A percentile compares a stretch with the other conserved stretches of the same genome.
Conservation (phyloP, 2,329 filamentous ascomycete genomes). For the Stagonosporopsis chrysanthemi region DNA sequence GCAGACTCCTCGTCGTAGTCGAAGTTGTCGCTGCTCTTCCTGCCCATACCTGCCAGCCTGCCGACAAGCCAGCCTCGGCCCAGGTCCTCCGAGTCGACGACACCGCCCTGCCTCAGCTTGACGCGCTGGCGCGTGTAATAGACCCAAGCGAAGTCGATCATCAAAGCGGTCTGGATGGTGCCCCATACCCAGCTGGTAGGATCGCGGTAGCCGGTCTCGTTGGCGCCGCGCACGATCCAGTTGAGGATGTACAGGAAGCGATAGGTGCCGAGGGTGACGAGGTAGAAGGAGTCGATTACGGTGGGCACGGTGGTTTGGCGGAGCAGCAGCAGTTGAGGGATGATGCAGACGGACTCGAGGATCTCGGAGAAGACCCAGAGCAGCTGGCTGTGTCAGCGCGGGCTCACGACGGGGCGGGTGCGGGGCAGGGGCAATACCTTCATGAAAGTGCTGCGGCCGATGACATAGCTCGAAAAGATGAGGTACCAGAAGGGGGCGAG, state of each 20-base stretch:
- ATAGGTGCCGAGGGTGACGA: slow-evolving; percentile 85
- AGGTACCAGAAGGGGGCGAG: slow-evolving; percentile 76
- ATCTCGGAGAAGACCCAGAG: slow-evolving; percentile 90
- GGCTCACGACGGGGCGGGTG: no score
- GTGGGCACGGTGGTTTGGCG: slow-evolving; percentile 95
- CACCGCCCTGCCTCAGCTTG: slow-evolving; percentile 85
- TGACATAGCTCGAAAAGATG: slow-evolving; percentile 66
- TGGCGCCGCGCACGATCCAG: slow-evolving; percentile 78
- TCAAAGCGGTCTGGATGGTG: slow-evolving; percentile 85
- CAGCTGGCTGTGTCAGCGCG: slow-evolving; percentile 61
- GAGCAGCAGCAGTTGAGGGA: slow-evolving; percentile 89
- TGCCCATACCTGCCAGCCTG: slow-evolving; percentile 73
- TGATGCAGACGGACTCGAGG: slow-evolving; percentile 87
- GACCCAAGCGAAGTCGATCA: slow-evolving; percentile 95
- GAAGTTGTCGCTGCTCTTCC: slow-evolving; percentile 54
- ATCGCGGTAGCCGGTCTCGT: slow-evolving; percentile 65
- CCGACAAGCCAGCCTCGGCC: slow-evolving; percentile 83
- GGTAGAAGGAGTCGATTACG: slow-evolving; percentile 96
- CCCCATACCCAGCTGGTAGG: slow-evolving; percentile 84
- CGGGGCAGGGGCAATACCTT: slow-evolving; percentile 43
- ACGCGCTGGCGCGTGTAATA: slow-evolving; percentile 94
- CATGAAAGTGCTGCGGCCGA: slow-evolving; percentile 42
- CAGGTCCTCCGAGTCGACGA: slow-evolving; percentile 90
- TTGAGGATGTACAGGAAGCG: slow-evolving; percentile 89
- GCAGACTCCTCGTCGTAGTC: slow-evolving; percentile 64